These are phyloP conservation scores for Ceratocystis cacaofunesta DNA, from an alignment of 2,329 filamentous ascomycete genomes.

Conservation along the genomic window DNA sequence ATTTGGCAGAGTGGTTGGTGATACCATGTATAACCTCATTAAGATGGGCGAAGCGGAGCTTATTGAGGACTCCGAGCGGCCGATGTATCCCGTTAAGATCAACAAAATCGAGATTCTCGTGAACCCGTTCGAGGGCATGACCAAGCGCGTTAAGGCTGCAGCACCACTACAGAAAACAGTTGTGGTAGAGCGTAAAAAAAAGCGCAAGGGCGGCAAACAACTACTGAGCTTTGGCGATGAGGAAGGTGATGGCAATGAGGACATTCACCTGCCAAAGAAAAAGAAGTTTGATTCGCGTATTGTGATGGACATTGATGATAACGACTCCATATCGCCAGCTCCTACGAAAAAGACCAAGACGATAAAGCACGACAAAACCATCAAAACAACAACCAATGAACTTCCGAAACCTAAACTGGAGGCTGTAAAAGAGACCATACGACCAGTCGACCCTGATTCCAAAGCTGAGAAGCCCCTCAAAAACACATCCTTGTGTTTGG, in stretches of 20 bases:
- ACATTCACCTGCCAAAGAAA: constrained; percentile 51
- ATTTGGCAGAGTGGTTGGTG: constrained; percentile 81
- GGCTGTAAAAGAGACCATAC: background rate
- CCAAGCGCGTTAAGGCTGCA: constrained; percentile 41
- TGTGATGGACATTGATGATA: constrained; percentile 40
- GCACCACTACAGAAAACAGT: constrained; percentile 28
- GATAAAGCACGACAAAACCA: background rate
- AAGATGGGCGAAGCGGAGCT: constrained; percentile 86
- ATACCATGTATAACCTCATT: constrained; percentile 90
- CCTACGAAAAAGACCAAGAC: constrained; percentile 14
- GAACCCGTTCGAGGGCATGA: constrained; percentile 73
- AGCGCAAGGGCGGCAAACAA: constrained; percentile 61
- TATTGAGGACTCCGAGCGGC: constrained; percentile 62
- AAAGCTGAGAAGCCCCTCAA: background rate
- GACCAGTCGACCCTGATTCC: background rate
- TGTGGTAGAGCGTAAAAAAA: constrained; percentile 41
- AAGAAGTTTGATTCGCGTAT: constrained; percentile 66
- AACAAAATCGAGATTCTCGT: constrained; percentile 58
- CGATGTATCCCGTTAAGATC: constrained; percentile 73
- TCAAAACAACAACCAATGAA: background rate
- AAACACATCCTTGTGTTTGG: background rate
- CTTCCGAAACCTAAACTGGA: background rate
- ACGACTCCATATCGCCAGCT: constrained; percentile 3
- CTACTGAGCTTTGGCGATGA: constrained; percentile 65
- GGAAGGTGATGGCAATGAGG: constrained; percentile 42